These are phyloP conservation scores for Stachybotrys chlorohalonatus DNA, from an alignment of 2,329 filamentous ascomycete species.

Conservation along the genomic window DNA sequence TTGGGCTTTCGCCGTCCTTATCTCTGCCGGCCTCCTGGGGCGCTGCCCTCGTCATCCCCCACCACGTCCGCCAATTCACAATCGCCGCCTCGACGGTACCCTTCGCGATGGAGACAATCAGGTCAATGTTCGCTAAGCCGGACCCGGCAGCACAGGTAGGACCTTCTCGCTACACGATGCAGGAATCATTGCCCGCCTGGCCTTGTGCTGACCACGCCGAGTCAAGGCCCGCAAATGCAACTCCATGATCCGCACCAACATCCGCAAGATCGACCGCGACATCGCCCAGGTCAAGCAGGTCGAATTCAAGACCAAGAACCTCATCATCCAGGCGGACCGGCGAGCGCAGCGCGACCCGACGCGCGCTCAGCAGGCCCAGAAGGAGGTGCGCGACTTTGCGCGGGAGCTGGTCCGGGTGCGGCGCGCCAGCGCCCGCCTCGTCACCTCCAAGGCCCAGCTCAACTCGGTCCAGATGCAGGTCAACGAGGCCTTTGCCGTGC, in stretches of 20 bases:
- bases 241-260: constrained; percentile 76
- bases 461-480: constrained; percentile 95
- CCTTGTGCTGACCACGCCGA: too few relatives aligned
- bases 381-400: constrained; percentile 82
- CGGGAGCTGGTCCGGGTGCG: constrained; percentile 78
- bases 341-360: constrained; percentile 73
- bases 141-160: constrained; percentile 86
- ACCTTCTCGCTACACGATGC: neutral
- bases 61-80: neutral
- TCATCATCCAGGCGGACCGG: constrained; percentile 74
- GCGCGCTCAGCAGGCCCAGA: constrained; percentile 67
- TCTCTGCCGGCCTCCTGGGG: neutral
- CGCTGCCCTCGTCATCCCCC: neutral
- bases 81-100: constrained; percentile 1
- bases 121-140: constrained; percentile 79
- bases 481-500: constrained; percentile 88
- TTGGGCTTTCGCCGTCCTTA: neutral
- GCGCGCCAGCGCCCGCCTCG: constrained; percentile 62
- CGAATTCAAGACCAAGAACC: constrained; percentile 75
- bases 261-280: constrained; percentile 90
- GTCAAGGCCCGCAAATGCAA: constrained; percentile 90
- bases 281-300: constrained; percentile 69
- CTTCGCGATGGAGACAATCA: constrained; percentile 72
- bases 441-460: constrained; percentile 85
- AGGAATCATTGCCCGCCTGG: too few relatives aligned